These are phyloP conservation scores for Flaveria bidentis DNA, from an alignment of 129 eudicot species.

Conservation along the genomic window DNA sequence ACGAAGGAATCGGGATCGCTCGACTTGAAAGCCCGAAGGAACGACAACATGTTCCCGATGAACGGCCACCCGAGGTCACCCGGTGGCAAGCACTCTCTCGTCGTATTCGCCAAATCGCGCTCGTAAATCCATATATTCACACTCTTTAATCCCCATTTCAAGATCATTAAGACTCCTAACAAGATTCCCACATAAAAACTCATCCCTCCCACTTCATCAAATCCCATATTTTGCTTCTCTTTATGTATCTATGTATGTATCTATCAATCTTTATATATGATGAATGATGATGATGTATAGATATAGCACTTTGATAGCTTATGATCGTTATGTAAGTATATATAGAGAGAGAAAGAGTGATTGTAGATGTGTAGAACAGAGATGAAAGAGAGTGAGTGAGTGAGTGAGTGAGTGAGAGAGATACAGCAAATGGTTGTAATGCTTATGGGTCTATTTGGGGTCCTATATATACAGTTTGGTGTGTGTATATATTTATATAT, in stretches of 20 bases:
- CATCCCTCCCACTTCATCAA: slow-evolving; percentile 30
- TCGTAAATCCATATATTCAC: slow-evolving; percentile 61
- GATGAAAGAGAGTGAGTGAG: background rate
- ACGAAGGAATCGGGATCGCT: slow-evolving; percentile 67
- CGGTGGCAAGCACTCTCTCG: slow-evolving; percentile 55
- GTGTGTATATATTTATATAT: background rate
- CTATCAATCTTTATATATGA: background rate
- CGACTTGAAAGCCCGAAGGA: slow-evolving; percentile 85
- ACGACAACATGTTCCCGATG: slow-evolving; percentile 80
- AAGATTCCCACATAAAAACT: slow-evolving; percentile 27
- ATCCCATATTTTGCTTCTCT: slow-evolving; percentile 23
- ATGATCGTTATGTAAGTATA: background rate
- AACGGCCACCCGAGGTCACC: slow-evolving; percentile 83
- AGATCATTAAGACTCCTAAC: slow-evolving; percentile 29
- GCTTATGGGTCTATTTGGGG: slow-evolving; percentile 18
- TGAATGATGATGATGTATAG: background rate
- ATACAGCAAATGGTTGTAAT: slow-evolving; percentile 8
- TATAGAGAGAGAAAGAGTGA: slow-evolving; percentile 12
- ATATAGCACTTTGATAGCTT: background rate
- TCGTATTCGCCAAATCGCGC: slow-evolving; percentile 46
- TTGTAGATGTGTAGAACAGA: slow-evolving; percentile 6
- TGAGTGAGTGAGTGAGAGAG: background rate
- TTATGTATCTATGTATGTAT: background rate
- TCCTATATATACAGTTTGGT: slow-evolving; percentile 18
- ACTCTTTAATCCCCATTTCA: slow-evolving; percentile 45